A percentile compares a stretch with the other conserved stretches of the same genome.
Evolutionary conservation across 805 yeast species (phyloP).

Genomic region (Lachancea mirantina): DNA sequence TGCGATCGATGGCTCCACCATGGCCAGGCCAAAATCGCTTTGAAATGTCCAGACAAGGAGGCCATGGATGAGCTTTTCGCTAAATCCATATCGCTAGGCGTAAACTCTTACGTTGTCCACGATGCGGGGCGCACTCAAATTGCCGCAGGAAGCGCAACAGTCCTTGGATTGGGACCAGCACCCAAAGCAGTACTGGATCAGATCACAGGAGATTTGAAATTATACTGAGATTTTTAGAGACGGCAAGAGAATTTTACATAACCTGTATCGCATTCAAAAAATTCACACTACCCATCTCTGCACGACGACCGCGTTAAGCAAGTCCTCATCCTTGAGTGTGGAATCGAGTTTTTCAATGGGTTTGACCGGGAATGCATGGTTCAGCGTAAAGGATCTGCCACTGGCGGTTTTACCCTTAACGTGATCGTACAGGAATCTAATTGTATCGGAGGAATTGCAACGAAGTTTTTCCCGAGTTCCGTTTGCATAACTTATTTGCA

Average conservation of each 20-base stretch:
- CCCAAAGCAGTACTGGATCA: conserved; percentile 74
- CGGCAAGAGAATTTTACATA: conserved; percentile 7
- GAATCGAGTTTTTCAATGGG: conserved; percentile 51
- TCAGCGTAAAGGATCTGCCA: conserved; percentile 52
- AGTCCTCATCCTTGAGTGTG: conserved; percentile 66
- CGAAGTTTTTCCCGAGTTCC: conserved; percentile 64
- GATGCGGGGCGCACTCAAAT: conserved; percentile 98
- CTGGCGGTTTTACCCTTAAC: conserved; percentile 46
- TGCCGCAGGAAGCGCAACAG: conserved; percentile 94
- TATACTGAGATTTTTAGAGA: conserved; percentile 40
- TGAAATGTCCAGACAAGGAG: conserved; percentile 63
- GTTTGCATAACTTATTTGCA: conserved; percentile 78
- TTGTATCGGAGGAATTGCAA: conserved; percentile 59
- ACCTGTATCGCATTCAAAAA: neutral
- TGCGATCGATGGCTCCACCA: conserved; percentile 67
- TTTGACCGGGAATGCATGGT: conserved; percentile 76
- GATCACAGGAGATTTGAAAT: conserved; percentile 70
- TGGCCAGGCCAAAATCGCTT: conserved; percentile 92
- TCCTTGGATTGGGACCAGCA: conserved; percentile 95
- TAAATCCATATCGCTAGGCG: conserved; percentile 68
- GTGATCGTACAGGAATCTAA: conserved; percentile 59
- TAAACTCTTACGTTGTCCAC: conserved; percentile 74
- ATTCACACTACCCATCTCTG: conserved; percentile 62
- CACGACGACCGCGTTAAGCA: conserved; percentile 78
- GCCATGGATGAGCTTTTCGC: conserved; percentile 71